Evolutionary conservation across 176 grass and related monocot genomes (phyloP).

Genomic region (Typha latifolia): DNA sequence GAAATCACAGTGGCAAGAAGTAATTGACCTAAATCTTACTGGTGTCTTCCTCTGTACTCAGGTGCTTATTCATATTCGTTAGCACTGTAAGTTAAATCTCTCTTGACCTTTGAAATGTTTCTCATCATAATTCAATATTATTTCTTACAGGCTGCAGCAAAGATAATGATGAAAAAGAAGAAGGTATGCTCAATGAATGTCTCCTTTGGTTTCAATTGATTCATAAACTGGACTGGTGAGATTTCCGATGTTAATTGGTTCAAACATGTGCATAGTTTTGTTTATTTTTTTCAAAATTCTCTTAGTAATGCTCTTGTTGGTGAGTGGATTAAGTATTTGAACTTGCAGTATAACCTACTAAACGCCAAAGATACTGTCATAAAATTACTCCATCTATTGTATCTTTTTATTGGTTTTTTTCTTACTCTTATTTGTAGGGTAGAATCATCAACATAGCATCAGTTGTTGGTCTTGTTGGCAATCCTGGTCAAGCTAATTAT

Average conservation of each 20-base stretch:
- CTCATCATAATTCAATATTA: conserved; percentile 13
- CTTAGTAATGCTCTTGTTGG: too few relatives aligned
- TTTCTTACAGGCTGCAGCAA: conserved; percentile 78
- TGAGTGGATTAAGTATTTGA: too few relatives aligned
- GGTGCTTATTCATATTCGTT: conserved; percentile 24
- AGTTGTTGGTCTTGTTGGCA: conserved; percentile 84
- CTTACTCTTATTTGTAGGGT: conserved; percentile 37
- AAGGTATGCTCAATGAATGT: conserved; percentile 35
- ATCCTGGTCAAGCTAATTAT: conserved; percentile 91
- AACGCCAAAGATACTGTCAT: too few relatives aligned
- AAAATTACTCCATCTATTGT: too few relatives aligned
- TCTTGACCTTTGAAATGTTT: not conserved
- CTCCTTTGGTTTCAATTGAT: not conserved
- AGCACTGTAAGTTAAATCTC: not conserved
- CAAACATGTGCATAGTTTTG: too few relatives aligned
- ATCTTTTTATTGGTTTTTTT: too few relatives aligned
- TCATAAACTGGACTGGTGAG: not conserved
- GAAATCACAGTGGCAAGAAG: conserved; percentile 97
- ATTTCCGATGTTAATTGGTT: not conserved
- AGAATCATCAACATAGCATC: conserved; percentile 95
- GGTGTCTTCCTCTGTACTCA: conserved; percentile 95
- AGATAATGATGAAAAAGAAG: conserved; percentile 98
- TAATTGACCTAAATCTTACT: conserved; percentile 95
- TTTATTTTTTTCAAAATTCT: too few relatives aligned
- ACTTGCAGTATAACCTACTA: too few relatives aligned